These are phyloP conservation scores for Diospyros lotus DNA, from an alignment of 148 eudicot species.

Conservation along the genomic window DNA sequence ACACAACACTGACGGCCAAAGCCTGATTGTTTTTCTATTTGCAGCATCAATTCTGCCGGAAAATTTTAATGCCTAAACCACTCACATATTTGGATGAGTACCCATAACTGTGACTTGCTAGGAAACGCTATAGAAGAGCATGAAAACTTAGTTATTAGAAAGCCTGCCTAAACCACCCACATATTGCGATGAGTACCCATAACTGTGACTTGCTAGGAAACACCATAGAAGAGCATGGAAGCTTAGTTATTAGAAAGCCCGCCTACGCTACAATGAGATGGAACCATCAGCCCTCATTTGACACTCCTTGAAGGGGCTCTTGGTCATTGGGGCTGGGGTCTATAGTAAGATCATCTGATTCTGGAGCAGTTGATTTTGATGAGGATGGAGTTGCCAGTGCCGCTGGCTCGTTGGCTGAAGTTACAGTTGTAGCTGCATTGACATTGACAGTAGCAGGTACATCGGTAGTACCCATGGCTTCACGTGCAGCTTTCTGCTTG, in stretches of 20 bases:
- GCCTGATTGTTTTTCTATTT: too few species aligned
- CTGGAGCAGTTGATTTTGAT: conserved; percentile 14
- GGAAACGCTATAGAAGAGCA: not conserved
- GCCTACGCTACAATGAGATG: not conserved
- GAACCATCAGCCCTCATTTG: conserved; percentile 37
- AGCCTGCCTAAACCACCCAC: too few species aligned
- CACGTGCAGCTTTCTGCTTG: conserved; percentile 78
- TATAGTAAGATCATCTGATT: not conserved
- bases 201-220: not conserved
- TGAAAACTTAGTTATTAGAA: not conserved
- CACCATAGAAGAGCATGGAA: not conserved
- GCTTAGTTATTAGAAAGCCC: not conserved
- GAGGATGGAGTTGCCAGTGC: conserved; percentile 14
- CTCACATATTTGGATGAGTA: not conserved
- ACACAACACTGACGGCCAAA: too few species aligned
- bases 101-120: not conserved
- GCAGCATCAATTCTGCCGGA: not conserved
- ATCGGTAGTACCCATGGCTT: conserved; percentile 49
- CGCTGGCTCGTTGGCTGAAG: conserved; percentile 10
- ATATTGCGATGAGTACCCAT: not conserved
- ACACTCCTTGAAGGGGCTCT: conserved; percentile 24
- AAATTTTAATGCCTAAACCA: not conserved
- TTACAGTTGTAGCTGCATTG: conserved; percentile 10
- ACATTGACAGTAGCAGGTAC: conserved; percentile 20
- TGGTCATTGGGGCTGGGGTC: conserved; percentile 20